Evolutionary conservation across 495 filamentous ascomycete species (phyloP).

Genomic region (Aspergillus incahuasiensis): DNA sequence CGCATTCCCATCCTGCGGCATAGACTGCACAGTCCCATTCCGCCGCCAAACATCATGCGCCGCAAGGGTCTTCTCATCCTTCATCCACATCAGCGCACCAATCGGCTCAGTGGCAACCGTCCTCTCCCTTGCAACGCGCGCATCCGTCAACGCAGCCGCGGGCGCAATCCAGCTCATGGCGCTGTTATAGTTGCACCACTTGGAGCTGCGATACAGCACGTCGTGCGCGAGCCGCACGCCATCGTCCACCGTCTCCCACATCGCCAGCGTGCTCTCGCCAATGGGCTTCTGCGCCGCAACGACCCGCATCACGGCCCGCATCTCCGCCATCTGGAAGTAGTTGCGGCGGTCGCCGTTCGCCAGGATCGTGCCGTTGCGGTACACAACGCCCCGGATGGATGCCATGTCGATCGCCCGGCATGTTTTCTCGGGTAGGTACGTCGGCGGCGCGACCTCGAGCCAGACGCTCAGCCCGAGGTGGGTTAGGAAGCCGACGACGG

Average conservation of each 20-base stretch:
- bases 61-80: conserved; percentile 7
- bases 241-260: conserved; percentile 17
- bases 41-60: conserved; percentile 12
- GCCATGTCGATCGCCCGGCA: conserved; percentile 17
- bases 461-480: conserved; percentile 14
- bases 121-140: neutral
- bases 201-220: conserved; percentile 13
- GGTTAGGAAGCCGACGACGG: conserved; percentile 10
- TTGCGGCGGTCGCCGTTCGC: conserved; percentile 15
- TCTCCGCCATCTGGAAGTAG: conserved; percentile 17
- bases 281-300: conserved; percentile 17
- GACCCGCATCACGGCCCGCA: conserved; percentile 15
- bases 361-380: conserved; percentile 18
- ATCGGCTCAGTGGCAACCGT: conserved; percentile 13
- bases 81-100: conserved; percentile 19
- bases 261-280: conserved; percentile 12
- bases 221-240: conserved; percentile 9
- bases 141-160: conserved; percentile 7
- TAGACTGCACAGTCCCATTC: neutral
- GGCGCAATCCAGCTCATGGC: conserved; percentile 15
- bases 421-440: conserved; percentile 7
- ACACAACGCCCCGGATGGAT: conserved; percentile 13
- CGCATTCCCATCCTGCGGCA: neutral
- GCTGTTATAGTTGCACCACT: conserved; percentile 20
- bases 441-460: conserved; percentile 12